Evolutionary conservation across 306 rosid genomes (phyloP).

Genomic region (Gastrolobium villosum): DNA sequence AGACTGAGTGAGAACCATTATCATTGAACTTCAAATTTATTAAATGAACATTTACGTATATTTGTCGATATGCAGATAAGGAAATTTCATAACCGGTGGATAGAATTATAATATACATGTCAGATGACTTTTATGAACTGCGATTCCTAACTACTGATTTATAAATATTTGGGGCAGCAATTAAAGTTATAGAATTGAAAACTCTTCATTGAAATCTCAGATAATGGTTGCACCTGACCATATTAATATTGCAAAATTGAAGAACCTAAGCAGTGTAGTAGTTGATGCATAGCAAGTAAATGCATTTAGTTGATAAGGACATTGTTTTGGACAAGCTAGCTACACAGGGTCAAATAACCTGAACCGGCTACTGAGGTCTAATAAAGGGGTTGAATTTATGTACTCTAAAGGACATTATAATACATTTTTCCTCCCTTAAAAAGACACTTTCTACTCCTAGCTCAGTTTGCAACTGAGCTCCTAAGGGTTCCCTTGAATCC

Average conservation of each 20-base stretch:
- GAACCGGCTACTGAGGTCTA: too few relatives aligned
- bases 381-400: too few relatives aligned
- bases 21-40: not conserved
- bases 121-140: not conserved
- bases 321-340: not conserved
- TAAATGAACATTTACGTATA: not conserved
- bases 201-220: conserved; percentile 1
- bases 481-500: too few relatives aligned
- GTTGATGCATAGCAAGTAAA: conserved; percentile 2
- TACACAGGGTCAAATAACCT: too few relatives aligned
- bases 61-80: not conserved
- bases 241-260: conserved; percentile 1
- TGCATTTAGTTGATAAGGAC: conserved; percentile 11
- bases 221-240: conserved; percentile 15
- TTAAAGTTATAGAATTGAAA: conserved; percentile 18
- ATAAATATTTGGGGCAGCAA: conserved; percentile 4
- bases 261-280: conserved; percentile 17
- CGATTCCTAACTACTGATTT: conserved; percentile 22
- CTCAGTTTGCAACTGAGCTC: too few relatives aligned
- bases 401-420: too few relatives aligned
- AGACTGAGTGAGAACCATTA: conserved; percentile 22
- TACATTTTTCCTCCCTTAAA: too few relatives aligned
- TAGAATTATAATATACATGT: conserved; percentile 25
- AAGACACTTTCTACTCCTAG: too few relatives aligned
- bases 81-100: conserved; percentile 1